Evolutionary conservation across 2,329 filamentous ascomycete species (phyloP).

Genomic region (Penicillium psychrosexuale): DNA sequence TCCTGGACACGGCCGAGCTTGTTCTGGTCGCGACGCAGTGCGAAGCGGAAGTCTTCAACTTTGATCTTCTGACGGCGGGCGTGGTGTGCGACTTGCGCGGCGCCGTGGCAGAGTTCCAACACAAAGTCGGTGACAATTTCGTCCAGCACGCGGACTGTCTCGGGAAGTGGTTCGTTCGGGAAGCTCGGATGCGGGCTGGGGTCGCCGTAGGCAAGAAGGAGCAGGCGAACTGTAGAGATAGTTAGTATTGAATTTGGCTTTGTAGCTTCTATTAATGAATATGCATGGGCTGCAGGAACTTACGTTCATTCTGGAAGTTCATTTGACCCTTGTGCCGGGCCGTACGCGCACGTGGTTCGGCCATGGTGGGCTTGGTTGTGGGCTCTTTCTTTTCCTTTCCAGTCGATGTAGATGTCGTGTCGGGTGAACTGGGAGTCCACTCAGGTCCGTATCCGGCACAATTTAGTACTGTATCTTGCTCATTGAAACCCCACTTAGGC

Average conservation of each 20-base stretch:
- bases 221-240: constrained; percentile 36
- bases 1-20: constrained; percentile 89
- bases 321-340: constrained; percentile 79
- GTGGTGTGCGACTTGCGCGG: constrained; percentile 79
- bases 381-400: constrained; percentile 8
- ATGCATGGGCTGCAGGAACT: constrained; percentile 60
- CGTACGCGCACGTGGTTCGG: constrained; percentile 73
- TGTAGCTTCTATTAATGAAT: neutral
- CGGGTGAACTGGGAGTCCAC: constrained; percentile 12
- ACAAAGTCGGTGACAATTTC: constrained; percentile 97
- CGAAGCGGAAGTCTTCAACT: constrained; percentile 96
- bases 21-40: constrained; percentile 75
- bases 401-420: constrained; percentile 4
- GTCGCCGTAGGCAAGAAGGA: constrained; percentile 47
- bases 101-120: constrained; percentile 87
- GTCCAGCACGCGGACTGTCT: constrained; percentile 83
- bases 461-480: constrained; percentile 24
- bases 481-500: constrained; percentile 23
- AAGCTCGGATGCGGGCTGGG: constrained; percentile 58
- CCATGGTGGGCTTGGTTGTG: constrained; percentile 42
- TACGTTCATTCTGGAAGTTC: constrained; percentile 56
- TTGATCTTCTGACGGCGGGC: constrained; percentile 94
- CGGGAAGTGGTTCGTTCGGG: constrained; percentile 70
- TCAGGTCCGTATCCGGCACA: constrained; percentile 24
- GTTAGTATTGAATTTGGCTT: neutral